Evolutionary conservation across 257 asterid species (phyloP).

Genomic region (Datura wrightii): DNA sequence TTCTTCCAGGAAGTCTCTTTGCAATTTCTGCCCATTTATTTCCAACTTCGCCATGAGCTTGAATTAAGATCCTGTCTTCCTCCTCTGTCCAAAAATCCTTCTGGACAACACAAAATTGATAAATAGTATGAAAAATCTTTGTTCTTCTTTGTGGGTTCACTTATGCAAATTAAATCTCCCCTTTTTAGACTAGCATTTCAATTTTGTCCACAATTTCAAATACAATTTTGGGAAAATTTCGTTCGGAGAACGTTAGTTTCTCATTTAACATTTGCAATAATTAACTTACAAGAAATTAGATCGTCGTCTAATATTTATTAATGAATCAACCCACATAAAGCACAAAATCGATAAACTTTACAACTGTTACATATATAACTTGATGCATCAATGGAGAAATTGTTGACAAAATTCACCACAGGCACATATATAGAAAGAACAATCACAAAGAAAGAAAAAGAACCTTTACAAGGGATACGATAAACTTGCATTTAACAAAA

Average conservation of each 20-base stretch:
- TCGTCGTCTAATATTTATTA: no score
- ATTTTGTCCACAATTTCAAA: not conserved
- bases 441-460: not conserved
- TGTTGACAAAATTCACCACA: not conserved
- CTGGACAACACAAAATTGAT: slow-evolving; percentile 44
- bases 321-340: no score
- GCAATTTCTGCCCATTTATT: slow-evolving; percentile 96
- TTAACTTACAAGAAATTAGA: fast-evolving
- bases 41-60: slow-evolving; percentile 73
- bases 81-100: slow-evolving; percentile 88
- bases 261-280: no score
- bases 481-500: not conserved
- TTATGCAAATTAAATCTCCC: not conserved
- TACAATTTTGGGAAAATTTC: not conserved
- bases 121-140: not conserved
- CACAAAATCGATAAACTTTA: no score
- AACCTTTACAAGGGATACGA: not conserved
- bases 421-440: not conserved
- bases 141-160: no score
- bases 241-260: not conserved
- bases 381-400: not conserved
- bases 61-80: slow-evolving; percentile 70
- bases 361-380: not conserved
- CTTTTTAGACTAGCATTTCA: not conserved
- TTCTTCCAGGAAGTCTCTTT: slow-evolving; percentile 69